Percentiles rank a stretch among this genome's conserved stretches.
These are phyloP conservation scores for Wickerhamiella parazyma DNA, from an alignment of 805 yeast genomes.

Conservation along the genomic window DNA sequence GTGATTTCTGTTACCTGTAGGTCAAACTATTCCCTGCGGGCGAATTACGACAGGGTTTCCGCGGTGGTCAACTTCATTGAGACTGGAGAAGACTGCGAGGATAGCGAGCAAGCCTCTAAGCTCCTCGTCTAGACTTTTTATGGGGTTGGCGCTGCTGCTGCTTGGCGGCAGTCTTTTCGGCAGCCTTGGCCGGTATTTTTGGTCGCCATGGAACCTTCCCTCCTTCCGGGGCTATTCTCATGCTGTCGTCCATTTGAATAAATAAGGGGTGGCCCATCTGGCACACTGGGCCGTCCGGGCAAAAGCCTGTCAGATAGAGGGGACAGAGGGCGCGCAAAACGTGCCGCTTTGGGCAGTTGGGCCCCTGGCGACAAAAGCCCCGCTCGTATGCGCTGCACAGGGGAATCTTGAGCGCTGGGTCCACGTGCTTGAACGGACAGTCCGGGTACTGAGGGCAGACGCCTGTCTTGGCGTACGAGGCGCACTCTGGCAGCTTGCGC, in stretches of 20 bases:
- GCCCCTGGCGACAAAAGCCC: conserved; percentile 91
- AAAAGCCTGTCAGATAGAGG: conserved; percentile 73
- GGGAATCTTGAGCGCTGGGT: conserved; percentile 78
- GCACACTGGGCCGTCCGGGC: conserved; percentile 78
- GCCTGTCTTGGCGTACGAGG: conserved; percentile 60
- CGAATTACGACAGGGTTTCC: conserved; percentile 64
- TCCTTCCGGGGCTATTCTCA: conserved; percentile 25
- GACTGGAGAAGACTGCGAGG: conserved; percentile 40
- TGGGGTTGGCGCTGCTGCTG: background rate
- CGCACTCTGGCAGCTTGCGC: conserved; percentile 93
- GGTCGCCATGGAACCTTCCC: background rate
- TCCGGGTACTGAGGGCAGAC: conserved; percentile 83
- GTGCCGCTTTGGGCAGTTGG: conserved; percentile 71
- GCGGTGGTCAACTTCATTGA: conserved; percentile 75
- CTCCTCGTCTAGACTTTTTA: background rate
- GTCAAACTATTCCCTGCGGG: conserved; percentile 60
- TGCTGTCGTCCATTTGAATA: conserved; percentile 26
- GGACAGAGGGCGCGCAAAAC: conserved; percentile 65
- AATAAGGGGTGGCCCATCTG: conserved; percentile 74
- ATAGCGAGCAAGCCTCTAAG: background rate
- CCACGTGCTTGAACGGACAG: conserved; percentile 83
- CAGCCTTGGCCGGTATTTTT: background rate
- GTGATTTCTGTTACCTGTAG: conserved; percentile 55
- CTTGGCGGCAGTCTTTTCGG: background rate
- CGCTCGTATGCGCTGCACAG: conserved; percentile 69